These are phyloP conservation scores for Davidsoniella virescens DNA, from an alignment of 2,329 filamentous ascomycete species.

Conservation along the genomic window DNA sequence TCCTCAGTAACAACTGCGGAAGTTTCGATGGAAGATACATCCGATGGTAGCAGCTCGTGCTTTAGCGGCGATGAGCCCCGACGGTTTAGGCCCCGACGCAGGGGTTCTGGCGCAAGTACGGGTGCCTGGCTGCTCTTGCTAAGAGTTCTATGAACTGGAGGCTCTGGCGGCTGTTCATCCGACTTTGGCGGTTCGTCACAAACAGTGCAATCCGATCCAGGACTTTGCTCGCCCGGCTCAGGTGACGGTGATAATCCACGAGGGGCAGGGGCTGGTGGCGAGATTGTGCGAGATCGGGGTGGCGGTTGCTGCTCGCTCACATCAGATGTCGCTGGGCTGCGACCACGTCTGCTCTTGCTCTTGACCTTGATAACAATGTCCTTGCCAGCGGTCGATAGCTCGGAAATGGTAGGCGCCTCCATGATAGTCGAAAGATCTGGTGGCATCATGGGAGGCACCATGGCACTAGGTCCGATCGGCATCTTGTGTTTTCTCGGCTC, in stretches of 20 bases:
- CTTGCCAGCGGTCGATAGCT: constrained; percentile 3
- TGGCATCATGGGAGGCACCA: constrained; percentile 1
- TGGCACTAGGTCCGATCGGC: constrained; percentile 17
- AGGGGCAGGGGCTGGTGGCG: background rate
- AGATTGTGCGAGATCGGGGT: background rate
- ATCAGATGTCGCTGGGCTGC: constrained; percentile 3
- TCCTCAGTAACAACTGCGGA: constrained; percentile 36
- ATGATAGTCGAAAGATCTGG: constrained; percentile 10
- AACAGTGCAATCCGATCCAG: constrained; percentile 12
- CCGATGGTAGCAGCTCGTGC: constrained; percentile 88
- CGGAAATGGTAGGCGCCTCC: constrained; percentile 9
- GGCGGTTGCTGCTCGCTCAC: background rate
- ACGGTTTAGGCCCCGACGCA: constrained; percentile 35
- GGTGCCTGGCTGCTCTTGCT: constrained; percentile 8
- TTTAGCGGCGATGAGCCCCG: constrained; percentile 86
- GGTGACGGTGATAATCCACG: background rate
- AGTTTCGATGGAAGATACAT: constrained; percentile 39
- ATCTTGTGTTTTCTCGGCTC: constrained; percentile 22
- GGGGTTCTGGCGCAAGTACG: constrained; percentile 7
- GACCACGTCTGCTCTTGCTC: constrained; percentile 11
- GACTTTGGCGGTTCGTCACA: background rate
- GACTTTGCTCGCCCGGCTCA: constrained; percentile 16
- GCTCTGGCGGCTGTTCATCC: constrained; percentile 10
- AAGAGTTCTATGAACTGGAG: constrained; percentile 11
- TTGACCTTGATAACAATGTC: constrained; percentile 9